Conservation (phyloP, 495 filamentous ascomycete species). For the Cenococcum geophilum region DNA sequence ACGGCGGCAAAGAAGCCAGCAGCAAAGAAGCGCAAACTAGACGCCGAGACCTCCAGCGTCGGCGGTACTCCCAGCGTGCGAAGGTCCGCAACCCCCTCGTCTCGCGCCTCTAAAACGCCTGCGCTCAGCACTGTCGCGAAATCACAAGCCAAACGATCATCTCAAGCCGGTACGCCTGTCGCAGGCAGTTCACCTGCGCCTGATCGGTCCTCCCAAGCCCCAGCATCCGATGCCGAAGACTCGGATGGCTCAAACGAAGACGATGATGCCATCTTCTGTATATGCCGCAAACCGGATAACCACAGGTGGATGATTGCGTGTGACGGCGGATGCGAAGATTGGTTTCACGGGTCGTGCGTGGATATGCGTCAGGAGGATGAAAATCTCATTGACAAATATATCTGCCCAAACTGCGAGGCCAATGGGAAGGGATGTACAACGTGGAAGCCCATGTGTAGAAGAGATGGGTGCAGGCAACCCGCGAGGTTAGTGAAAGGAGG, state of each 20-base stretch:
- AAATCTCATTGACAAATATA: constrained; percentile 62
- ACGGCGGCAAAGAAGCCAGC: constrained; percentile 46
- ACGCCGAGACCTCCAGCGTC: constrained; percentile 44
- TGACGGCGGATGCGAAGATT: constrained; percentile 66
- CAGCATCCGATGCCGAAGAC: constrained; percentile 36
- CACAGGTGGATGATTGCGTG: constrained; percentile 74
- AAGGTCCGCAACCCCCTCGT: constrained; percentile 41
- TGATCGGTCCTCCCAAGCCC: constrained; percentile 37
- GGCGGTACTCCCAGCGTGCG: constrained; percentile 1
- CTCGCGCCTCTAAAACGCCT: constrained; percentile 47
- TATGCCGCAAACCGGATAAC: constrained; percentile 64
- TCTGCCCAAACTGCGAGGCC: constrained; percentile 58
- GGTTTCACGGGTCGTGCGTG: constrained; percentile 68
- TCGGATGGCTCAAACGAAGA: constrained; percentile 40
- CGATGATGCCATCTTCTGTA: constrained; percentile 53
- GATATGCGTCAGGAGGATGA: constrained; percentile 55
- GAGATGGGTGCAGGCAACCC: constrained; percentile 54
- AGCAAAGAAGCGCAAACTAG: constrained; percentile 54
- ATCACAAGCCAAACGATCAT: constrained; percentile 41
- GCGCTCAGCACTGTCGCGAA: constrained; percentile 16
- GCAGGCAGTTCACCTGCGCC: constrained; percentile 36
- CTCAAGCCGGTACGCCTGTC: constrained; percentile 41
- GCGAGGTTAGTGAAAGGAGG: constrained; percentile 47
- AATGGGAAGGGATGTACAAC: constrained; percentile 51
- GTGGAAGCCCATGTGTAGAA: constrained; percentile 65